Percentiles rank a stretch among this genome's conserved stretches.
These are phyloP conservation scores for Skeletonema tropicum DNA, from an alignment of 108 stramenopile species.

Conservation along the genomic window DNA sequence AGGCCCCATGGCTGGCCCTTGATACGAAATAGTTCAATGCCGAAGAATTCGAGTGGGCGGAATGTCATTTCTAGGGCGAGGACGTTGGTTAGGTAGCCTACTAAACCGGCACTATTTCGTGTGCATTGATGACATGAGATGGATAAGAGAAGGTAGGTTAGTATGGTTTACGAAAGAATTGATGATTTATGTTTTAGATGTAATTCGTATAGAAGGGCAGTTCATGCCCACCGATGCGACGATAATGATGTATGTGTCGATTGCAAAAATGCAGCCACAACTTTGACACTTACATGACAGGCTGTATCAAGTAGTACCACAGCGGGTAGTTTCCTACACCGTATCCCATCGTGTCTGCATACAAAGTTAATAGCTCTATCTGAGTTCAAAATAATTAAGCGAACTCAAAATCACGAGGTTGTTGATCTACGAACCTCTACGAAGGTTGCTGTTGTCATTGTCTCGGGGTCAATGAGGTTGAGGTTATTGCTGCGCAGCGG, in stretches of 20 bases:
- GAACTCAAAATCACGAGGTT: no score
- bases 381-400: no score
- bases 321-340: slow-evolving; percentile 54
- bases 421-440: no score
- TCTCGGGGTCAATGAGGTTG: no score
- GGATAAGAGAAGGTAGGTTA: no score
- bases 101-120: slow-evolving; percentile 47
- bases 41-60: slow-evolving; percentile 87
- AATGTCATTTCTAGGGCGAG: slow-evolving; percentile 94
- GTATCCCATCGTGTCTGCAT: slow-evolving; percentile 26
- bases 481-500: no score
- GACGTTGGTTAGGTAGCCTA: slow-evolving; percentile 90
- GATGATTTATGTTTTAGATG: no score
- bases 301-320: slow-evolving; percentile 70
- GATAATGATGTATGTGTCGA: no score
- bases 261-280: no score
- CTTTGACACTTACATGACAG: slow-evolving; percentile 52
- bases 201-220: not conserved
- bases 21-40: slow-evolving; percentile 74
- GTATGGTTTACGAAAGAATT: no score
- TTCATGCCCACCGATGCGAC: not conserved
- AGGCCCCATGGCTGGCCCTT: slow-evolving; percentile 88
- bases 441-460: no score
- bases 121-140: not conserved
- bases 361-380: no score